Evolutionary conservation across 768 basidiomycete genomes (phyloP).

Genomic region (Lactarius tabidus): DNA sequence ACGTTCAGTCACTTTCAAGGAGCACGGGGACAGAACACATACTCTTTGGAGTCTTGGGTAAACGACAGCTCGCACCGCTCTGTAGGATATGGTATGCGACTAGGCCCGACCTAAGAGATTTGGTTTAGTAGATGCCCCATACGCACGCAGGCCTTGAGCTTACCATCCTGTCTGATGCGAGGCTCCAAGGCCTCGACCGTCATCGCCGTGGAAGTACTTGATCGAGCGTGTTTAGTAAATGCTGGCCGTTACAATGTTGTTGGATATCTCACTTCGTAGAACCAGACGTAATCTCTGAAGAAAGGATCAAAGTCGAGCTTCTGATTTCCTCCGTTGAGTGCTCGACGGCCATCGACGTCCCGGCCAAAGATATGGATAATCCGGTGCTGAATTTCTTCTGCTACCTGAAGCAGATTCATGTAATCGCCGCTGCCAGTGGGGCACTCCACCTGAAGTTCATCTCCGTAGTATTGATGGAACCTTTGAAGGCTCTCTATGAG

Average conservation of each 20-base stretch:
- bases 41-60: conserved; percentile 95
- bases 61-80: conserved; percentile 80
- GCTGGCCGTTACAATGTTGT: neutral
- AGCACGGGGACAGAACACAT: conserved; percentile 32
- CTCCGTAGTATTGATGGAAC: conserved; percentile 97
- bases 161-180: conserved; percentile 99
- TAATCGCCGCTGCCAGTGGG: conserved; percentile 96
- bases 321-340: conserved; percentile 86
- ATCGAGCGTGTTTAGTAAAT: neutral
- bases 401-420: conserved; percentile 91
- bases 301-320: conserved; percentile 89
- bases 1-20: neutral
- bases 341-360: conserved; percentile 79
- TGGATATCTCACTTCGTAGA: conserved; percentile 68
- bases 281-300: conserved; percentile 96
- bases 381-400: conserved; percentile 98
- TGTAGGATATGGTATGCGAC: conserved; percentile 91
- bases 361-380: conserved; percentile 98
- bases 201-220: conserved; percentile 94
- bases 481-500: conserved; percentile 95
- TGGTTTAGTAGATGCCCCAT: neutral
- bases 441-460: conserved; percentile 90
- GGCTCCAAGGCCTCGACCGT: conserved; percentile 88
- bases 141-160: conserved; percentile 26
- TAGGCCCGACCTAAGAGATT: conserved; percentile 66